Evolutionary conservation across 1,284 basidiomycete genomes (phyloP), one percentile per base, ranked within the genome.

Genomic region (Malassezia japonica): DNA sequence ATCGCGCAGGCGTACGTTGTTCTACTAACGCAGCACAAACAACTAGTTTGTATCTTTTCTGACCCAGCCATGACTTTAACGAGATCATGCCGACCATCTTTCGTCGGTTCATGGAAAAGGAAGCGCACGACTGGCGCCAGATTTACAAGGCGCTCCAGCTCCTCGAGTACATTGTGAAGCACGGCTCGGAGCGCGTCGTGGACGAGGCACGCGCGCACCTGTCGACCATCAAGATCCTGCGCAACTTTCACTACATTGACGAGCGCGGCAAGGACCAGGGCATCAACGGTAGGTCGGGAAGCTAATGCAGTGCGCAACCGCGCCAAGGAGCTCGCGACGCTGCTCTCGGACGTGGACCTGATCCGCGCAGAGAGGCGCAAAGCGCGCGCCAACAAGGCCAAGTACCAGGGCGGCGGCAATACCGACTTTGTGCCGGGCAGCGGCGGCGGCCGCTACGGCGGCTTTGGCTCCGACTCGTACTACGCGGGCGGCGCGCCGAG

Each of bases 81-180:
- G 94, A 99, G 77, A 90, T 98, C 71, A 96, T 99, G 90, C 92
- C 94, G 2, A 85, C 83, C 68, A 95, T 96, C 65, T 98, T 95
- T 75, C 80, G 84, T 4, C 82, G 87, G 23, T 76, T 76, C 56
- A 76, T 75, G 49, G 87, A 91, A 75, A 96, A 95, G 77, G 94
- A 98, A 75, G 94, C 94, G 0, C 79, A 85, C 25, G 89, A 99
- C 73, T 99, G 92, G 92, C 80, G 92, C 34, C 91, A 98, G 76
- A 98, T 99, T 59, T 99, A 99, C 81, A 99, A 99, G 79, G 60
- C 89, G n/a, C 78, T 95, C 15, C 87, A 91, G 76, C 78, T 95
- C 4, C 80, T 95, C 45, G 91, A 95, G 74, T 98, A 95, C 73
- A 81, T 98, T 48, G 80, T 96, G 72, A 98, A 95, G 76, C 87